These are phyloP conservation scores for Magnolia officinalis DNA, from an alignment of 164 flowering plant species.

Conservation along the genomic window DNA sequence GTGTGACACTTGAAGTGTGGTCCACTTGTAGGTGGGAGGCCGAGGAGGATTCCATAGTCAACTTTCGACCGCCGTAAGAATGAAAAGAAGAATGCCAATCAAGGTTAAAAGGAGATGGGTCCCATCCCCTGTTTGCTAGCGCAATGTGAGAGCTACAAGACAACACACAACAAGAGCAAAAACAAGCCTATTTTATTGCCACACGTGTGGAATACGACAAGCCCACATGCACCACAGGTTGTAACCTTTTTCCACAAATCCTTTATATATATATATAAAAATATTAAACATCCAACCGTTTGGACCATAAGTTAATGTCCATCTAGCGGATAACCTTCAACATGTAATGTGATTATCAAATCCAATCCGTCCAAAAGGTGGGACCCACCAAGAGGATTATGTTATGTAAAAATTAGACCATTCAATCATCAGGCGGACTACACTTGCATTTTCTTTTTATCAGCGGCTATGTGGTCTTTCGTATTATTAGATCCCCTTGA, in stretches of 20 bases:
- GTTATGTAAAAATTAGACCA: too few relatives aligned
- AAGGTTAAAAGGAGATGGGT: slow-evolving; percentile 40
- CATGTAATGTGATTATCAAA: too few relatives aligned
- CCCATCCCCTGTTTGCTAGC: neutral
- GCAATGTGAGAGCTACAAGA: neutral
- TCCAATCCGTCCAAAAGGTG: too few relatives aligned
- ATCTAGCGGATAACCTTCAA: too few relatives aligned
- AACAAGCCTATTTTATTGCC: neutral
- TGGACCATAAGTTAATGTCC: too few relatives aligned
- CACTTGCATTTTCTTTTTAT: too few relatives aligned
- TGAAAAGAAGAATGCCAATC: slow-evolving; percentile 81
- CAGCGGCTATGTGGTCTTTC: too few relatives aligned
- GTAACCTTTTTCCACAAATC: neutral
- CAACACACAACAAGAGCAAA: neutral
- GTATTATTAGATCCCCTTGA: too few relatives aligned
- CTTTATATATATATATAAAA: neutral
- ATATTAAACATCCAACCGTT: too few relatives aligned
- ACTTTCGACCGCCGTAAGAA: slow-evolving; percentile 90
- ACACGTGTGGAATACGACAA: slow-evolving; percentile 7
- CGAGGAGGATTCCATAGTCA: slow-evolving; percentile 68
- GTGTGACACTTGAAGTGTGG: too few relatives aligned
- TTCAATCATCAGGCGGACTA: too few relatives aligned
- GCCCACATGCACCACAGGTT: slow-evolving; percentile 7
- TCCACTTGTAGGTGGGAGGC: slow-evolving; percentile 60
- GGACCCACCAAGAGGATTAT: too few relatives aligned